phyloP scores from a whole-genome alignment of 2,329 filamentous ascomycete genomes.

The Fonsecaea pedrosoi region DNA sequence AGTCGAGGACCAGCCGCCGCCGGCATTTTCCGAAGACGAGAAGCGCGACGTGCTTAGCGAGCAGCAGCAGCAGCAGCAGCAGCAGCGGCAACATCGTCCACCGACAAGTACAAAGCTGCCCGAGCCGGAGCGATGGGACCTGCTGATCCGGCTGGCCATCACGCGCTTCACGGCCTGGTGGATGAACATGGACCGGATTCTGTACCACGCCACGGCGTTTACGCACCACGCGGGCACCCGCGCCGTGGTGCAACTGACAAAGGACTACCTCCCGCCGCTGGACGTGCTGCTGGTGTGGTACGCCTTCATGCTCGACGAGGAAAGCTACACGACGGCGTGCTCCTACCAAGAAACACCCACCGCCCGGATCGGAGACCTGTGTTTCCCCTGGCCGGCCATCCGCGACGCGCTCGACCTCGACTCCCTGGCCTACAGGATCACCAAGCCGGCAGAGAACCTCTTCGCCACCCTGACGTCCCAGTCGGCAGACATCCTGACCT shows the following conservation, averaged over 20 bases:
- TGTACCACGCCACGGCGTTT: constrained; percentile 34
- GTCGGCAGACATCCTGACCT: constrained; percentile 31
- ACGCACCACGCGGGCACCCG: constrained; percentile 13
- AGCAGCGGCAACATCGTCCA: too few species aligned
- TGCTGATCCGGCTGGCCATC: constrained; percentile 28
- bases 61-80: too few species aligned
- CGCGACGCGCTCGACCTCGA: constrained; percentile 29
- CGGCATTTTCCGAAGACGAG: too few species aligned
- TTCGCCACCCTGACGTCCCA: constrained; percentile 33
- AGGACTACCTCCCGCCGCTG: constrained; percentile 35
- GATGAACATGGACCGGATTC: constrained; percentile 25
- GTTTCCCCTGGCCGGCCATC: constrained; percentile 34
- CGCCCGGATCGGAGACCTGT: constrained; percentile 20
- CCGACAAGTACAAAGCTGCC: neutral
- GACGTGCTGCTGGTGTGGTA: constrained; percentile 39
- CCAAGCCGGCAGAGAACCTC: constrained; percentile 24
- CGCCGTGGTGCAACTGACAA: constrained; percentile 8
- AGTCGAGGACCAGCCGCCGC: constrained; percentile 1
- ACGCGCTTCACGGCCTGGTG: constrained; percentile 33
- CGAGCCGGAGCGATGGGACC: constrained; percentile 26
- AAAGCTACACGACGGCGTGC: constrained; percentile 20
- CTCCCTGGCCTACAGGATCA: constrained; percentile 24
- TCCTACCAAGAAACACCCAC: constrained; percentile 9
- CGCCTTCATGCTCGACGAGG: constrained; percentile 30
- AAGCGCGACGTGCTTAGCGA: too few species aligned